phyloP scores from a whole-genome alignment of 2,329 filamentous ascomycete species.

The Colletotrichum horii region DNA sequence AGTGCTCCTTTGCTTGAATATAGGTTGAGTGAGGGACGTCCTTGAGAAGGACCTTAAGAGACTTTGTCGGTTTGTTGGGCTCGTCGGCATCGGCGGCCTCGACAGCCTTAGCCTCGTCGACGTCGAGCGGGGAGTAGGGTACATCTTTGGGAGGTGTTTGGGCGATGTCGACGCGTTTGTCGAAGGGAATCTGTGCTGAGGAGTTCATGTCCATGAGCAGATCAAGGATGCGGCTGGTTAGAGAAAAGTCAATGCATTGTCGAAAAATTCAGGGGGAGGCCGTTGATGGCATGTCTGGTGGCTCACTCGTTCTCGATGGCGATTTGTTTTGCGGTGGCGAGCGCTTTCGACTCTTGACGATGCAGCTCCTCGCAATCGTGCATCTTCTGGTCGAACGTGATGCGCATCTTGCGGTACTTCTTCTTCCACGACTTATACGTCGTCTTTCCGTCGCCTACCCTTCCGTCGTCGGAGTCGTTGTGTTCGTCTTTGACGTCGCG shows the following conservation, averaged over 20 bases:
- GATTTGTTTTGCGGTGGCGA: slow-evolving; percentile 80
- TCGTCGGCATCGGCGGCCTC: slow-evolving; percentile 34
- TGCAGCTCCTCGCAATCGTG: slow-evolving; percentile 83
- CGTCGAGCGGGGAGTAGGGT: slow-evolving; percentile 33
- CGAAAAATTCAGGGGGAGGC: not conserved
- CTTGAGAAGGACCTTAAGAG: slow-evolving; percentile 53
- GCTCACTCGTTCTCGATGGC: slow-evolving; percentile 91
- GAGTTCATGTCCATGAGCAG: slow-evolving; percentile 90
- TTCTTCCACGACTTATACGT: slow-evolving; percentile 80
- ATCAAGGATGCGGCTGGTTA: slow-evolving; percentile 80
- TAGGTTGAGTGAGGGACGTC: slow-evolving; percentile 59
- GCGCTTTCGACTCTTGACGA: slow-evolving; percentile 79
- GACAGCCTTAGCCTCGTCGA: slow-evolving; percentile 28
- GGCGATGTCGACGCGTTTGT: slow-evolving; percentile 76
- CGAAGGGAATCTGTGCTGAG: slow-evolving; percentile 75
- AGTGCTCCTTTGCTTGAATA: slow-evolving; percentile 63
- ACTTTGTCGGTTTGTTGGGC: slow-evolving; percentile 52
- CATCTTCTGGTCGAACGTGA: slow-evolving; percentile 79
- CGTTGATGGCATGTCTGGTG: slow-evolving; percentile 20
- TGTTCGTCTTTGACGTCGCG: slow-evolving; percentile 48
- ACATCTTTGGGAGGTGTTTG: slow-evolving; percentile 49
- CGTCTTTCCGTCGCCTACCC: slow-evolving; percentile 49
- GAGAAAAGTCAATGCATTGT: not conserved
- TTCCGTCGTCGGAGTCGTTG: slow-evolving; percentile 34
- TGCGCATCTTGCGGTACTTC: slow-evolving; percentile 93